A percentile compares a stretch with the other conserved stretches of the same genome.
Conservation (phyloP, 148 eudicot genomes). For the Arbutus unedo region DNA sequence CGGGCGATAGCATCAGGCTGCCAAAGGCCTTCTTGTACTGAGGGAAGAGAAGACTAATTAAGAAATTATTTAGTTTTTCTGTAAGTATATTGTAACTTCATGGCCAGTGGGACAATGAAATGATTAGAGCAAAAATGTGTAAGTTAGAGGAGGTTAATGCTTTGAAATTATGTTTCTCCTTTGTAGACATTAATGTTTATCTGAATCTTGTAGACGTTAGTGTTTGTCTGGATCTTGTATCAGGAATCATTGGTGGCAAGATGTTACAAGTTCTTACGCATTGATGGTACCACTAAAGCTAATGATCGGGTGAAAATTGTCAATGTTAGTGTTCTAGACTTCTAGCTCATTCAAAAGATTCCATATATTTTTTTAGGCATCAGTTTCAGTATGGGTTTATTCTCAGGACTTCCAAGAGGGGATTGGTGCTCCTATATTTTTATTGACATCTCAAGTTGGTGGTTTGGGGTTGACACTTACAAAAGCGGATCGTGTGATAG, state of each 20-base stretch:
- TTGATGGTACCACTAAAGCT: slow-evolving; percentile 93
- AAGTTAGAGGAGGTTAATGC: not conserved
- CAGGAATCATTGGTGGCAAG: slow-evolving; percentile 62
- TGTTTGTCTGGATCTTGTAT: slow-evolving; percentile 18
- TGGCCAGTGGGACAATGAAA: not conserved
- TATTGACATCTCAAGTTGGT: slow-evolving; percentile 97
- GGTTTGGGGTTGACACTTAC: slow-evolving; percentile 97
- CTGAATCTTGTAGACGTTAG: not conserved
- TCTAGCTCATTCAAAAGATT: not conserved
- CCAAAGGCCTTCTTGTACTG: not conserved
- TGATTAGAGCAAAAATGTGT: not conserved
- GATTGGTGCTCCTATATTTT: slow-evolving; percentile 76
- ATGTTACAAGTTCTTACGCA: slow-evolving; percentile 70
- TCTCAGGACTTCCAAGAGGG: slow-evolving; percentile 96
- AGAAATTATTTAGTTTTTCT: not conserved
- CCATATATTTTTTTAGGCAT: not conserved
- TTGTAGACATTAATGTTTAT: not conserved
- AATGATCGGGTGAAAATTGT: slow-evolving; percentile 76
- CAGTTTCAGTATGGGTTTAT: not conserved
- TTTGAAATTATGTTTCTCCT: not conserved
- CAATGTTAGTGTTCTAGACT: slow-evolving; percentile 52
- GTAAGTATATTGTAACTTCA: not conserved
- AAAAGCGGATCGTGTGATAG: slow-evolving; percentile 95
- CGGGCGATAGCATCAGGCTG: not conserved
- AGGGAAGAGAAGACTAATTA: not conserved